Conservation (phyloP, 768 basidiomycete species). For the Hydnum rufescens region DNA sequence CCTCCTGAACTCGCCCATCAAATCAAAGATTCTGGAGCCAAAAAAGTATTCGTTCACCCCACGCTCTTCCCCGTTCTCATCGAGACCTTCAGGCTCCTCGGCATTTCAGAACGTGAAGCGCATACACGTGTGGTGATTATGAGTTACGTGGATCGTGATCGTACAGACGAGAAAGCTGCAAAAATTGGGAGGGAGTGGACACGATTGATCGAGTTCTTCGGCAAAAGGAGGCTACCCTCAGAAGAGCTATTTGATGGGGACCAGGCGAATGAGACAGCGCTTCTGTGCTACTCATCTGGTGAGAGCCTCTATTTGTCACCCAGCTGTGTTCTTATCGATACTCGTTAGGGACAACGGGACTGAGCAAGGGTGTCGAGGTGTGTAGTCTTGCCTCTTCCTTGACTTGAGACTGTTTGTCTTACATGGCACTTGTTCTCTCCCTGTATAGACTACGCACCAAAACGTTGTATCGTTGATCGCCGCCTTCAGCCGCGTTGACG, state of each 20-base stretch:
- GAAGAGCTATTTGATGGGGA: slow-evolving; percentile 40
- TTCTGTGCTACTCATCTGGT: slow-evolving; percentile 42
- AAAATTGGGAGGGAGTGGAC: slow-evolving; percentile 10
- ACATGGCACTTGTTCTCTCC: background rate
- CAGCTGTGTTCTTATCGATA: too few species aligned
- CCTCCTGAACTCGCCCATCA: slow-evolving; percentile 20
- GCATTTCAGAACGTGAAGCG: slow-evolving; percentile 5
- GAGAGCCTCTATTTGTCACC: too few species aligned
- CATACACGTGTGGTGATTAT: slow-evolving; percentile 13
- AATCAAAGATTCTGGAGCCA: slow-evolving; percentile 16
- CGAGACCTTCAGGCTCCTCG: slow-evolving; percentile 14
- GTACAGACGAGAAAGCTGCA: background rate
- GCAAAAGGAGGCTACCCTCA: slow-evolving; percentile 26
- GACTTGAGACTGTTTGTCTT: background rate
- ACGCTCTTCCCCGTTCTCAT: slow-evolving; percentile 14
- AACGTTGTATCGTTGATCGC: slow-evolving; percentile 48
- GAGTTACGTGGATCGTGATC: slow-evolving; percentile 7
- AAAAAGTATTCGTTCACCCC: slow-evolving; percentile 19
- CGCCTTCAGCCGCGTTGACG: too few species aligned
- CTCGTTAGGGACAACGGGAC: slow-evolving; percentile 69
- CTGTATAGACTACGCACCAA: slow-evolving; percentile 20
- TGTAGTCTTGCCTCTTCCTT: slow-evolving; percentile 2
- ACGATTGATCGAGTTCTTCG: slow-evolving; percentile 31
- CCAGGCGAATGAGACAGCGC: slow-evolving; percentile 36
- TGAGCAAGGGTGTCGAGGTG: slow-evolving; percentile 43